Percentiles rank a stretch among this genome's conserved stretches.
These are phyloP conservation scores for Phytophthora tubulina DNA, from an alignment of 352 stramenopile genomes.

Conservation along the genomic window DNA sequence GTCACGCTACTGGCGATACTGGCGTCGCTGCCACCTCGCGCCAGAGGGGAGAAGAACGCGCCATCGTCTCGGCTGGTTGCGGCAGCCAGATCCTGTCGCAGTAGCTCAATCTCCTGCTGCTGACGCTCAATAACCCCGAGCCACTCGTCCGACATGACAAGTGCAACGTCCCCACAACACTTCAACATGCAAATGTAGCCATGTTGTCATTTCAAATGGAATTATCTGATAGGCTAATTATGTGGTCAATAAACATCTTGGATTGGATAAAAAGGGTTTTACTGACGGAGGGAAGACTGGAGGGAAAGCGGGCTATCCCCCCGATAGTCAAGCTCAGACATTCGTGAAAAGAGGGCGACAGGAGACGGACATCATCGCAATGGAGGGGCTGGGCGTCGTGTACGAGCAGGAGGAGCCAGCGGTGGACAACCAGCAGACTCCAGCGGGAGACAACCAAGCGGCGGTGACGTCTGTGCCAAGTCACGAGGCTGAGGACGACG, in stretches of 20 bases:
- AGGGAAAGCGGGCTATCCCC: conserved; percentile 7
- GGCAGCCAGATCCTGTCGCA: conserved; percentile 32
- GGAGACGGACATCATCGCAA: conserved; percentile 35
- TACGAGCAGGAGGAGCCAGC: conserved; percentile 80
- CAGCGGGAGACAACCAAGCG: conserved; percentile 15
- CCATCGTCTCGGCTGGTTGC: not conserved
- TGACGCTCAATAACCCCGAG: conserved; percentile 55
- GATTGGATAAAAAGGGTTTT: conserved; percentile 18
- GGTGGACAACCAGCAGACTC: conserved; percentile 35
- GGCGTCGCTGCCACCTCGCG: conserved; percentile 16
- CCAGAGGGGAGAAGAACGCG: not conserved
- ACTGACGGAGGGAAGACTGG: conserved; percentile 22
- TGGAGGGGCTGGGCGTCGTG: conserved; percentile 80
- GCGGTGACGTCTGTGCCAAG: not conserved
- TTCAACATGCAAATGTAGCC: conserved; percentile 13
- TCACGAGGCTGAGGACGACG: conserved; percentile 61
- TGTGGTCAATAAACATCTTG: not conserved
- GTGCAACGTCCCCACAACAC: not conserved
- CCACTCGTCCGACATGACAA: conserved; percentile 38
- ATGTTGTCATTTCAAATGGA: not conserved
- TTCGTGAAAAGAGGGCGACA: conserved; percentile 29
- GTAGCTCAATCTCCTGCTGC: conserved; percentile 57
- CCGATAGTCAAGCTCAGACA: conserved; percentile 26
- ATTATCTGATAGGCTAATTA: not conserved
- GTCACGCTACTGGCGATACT: conserved; percentile 35